Evolutionary conservation across 352 stramenopile species (phyloP).

Genomic region (Globisporangium perplexum): DNA sequence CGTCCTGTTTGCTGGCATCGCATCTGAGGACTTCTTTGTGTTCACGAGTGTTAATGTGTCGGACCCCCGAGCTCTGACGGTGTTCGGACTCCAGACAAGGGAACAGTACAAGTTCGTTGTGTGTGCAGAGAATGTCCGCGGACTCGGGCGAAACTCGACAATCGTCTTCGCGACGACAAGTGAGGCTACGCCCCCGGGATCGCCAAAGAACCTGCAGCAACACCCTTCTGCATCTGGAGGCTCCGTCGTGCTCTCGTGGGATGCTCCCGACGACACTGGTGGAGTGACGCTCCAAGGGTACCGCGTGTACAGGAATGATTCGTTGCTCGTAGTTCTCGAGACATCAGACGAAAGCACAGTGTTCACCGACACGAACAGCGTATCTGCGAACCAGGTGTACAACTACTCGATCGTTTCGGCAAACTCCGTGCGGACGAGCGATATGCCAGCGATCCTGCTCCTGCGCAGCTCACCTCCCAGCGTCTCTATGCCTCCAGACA

Average conservation of each 20-base stretch:
- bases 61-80: slow-evolving; percentile 7
- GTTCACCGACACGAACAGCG: slow-evolving; percentile 23
- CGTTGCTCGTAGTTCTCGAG: slow-evolving; percentile 7
- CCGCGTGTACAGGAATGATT: slow-evolving; percentile 28
- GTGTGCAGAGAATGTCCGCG: slow-evolving; percentile 29
- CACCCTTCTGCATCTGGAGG: slow-evolving; percentile 29
- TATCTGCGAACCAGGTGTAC: slow-evolving; percentile 27
- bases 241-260: slow-evolving; percentile 31
- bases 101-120: slow-evolving; percentile 31
- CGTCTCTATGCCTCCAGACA: slow-evolving; percentile 10
- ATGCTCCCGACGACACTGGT: slow-evolving; percentile 28
- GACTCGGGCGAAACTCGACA: slow-evolving; percentile 28
- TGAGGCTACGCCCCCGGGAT: slow-evolving; percentile 18
- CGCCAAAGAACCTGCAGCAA: slow-evolving; percentile 28
- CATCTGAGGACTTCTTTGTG: slow-evolving; percentile 4
- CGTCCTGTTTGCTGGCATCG: slow-evolving; percentile 17
- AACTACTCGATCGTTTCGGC: slow-evolving; percentile 32
- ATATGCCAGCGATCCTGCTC: slow-evolving; percentile 5
- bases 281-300: slow-evolving; percentile 34
- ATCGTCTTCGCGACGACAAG: slow-evolving; percentile 25
- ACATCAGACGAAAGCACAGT: neutral
- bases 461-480: slow-evolving; percentile 17
- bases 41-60: slow-evolving; percentile 12
- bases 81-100: slow-evolving; percentile 23
- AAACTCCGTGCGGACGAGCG: slow-evolving; percentile 18